Base-by-base conservation (phyloP, 148 eudicot genomes). In the Euryodendron excelsum region DNA sequence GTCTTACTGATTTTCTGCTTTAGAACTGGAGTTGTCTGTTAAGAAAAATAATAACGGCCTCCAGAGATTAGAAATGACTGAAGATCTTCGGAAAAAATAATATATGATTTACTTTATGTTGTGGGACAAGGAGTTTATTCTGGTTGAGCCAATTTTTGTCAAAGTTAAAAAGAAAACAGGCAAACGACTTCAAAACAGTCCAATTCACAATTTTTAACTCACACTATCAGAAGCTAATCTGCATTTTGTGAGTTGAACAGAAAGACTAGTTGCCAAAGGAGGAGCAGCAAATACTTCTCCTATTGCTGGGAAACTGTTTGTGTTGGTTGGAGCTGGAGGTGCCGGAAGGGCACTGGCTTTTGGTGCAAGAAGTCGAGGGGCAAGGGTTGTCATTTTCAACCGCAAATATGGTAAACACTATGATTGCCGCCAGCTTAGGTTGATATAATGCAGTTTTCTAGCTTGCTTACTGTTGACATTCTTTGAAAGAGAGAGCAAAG, bases 291-390 rank as follows among this genome's bases (percentile, higher is more conserved):
- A 75, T 3, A 73, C 72, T 41, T 87, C 85, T 45, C 88, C 86
- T 3, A 59, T 85, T 70, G 65, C 77, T 33, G 88, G 88, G 31
- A 88, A 82, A 80, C 30, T 81, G 41, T 81, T 88, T 77, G 88
- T 88, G 59, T 63, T 88, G 68, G 83, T 88, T 83, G 90, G 88
- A 60, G 90, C 85, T 36, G 90, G 87, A 58, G 88, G 90, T 55
- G 88, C 90, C 10, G 90, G 90, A 33, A 69, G 85, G 77, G 90
- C 90, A 39, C 74, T 85, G 64, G 88, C 90, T 37, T 85, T 85
- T 83, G 90, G 88, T 63, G 90, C 90, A 58, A 88, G 73, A 76
- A 85, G 80, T 73, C 80, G 85, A 79, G 90, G 90, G 36, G 90
- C 90, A 27, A 75, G 80, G 20, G 82, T 88, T 55, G 80, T 85